Base-by-base conservation (phyloP, 768 basidiomycete species). In the Ramaria sp. region DNA sequence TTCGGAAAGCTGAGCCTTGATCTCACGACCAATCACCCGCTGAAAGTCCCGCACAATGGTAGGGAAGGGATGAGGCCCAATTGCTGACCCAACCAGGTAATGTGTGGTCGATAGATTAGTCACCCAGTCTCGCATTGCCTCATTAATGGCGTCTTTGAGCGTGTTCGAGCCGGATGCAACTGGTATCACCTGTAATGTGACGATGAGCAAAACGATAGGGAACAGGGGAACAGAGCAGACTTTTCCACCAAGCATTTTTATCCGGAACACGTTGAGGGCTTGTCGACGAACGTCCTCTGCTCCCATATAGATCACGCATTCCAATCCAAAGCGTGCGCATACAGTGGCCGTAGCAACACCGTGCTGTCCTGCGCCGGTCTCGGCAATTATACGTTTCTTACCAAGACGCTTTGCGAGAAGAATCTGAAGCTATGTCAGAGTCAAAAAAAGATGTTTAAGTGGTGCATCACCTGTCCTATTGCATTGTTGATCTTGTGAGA, bases 401-500 rank as follows among this genome's bases (percentile, higher is more conserved):
- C 96, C 96, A 56, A 98, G 72, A 43, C 96, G 81, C 44, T 79
- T 78, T n/a, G 96, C 96, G 25, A 99, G 80, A 16, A 99, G 75
- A 58, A 98, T 94, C 87, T 95, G 65, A 2, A 45, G 24, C 13
- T 15, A 5, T n/a, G 52, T 59, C 10, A 61, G 59, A 41, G 15
- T n/a, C 38, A 10, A 47, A 32, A 20, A 10, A 18, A 10, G 1
- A 22, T n/a, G 12, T 30, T 45, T 47, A n/a, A 38, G 15, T 24
- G 27, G 63, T 73, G n/a, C n/a, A n/a, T 58, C 61, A 82, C 86
- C 76, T 95, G 94, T 34, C 96, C 96, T 56, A 99, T 85, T 22
- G 95, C 95, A 66, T 99, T 99, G 71, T 98, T 98, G 65, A 99
- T 98, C 69, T 98, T 99, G 70, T 99, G 96, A 9, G 94, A 97